A percentile compares a stretch with the other conserved stretches of the same genome.
These are phyloP conservation scores for Aspergillus homomorphus DNA, from an alignment of 495 filamentous ascomycete genomes.

Conservation along the genomic window DNA sequence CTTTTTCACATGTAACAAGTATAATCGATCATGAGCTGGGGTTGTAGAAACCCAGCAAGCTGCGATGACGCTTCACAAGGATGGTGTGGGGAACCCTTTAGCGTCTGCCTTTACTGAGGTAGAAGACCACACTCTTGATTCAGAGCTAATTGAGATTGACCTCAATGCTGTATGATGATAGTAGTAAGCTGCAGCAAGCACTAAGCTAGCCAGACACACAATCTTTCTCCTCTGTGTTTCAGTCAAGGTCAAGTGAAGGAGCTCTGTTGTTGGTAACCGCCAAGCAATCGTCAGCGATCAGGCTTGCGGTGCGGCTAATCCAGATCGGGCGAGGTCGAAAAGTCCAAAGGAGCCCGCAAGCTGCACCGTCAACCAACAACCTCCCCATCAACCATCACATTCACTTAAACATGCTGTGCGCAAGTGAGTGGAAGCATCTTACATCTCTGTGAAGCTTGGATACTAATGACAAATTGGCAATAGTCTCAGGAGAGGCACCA, in stretches of 20 bases:
- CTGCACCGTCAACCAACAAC: conserved; percentile 30
- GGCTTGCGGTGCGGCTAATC: conserved; percentile 34
- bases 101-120: not conserved
- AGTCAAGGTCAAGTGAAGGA: not conserved
- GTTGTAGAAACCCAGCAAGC: not conserved
- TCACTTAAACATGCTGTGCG: conserved; percentile 61
- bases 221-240: too few species aligned
- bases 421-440: conserved; percentile 53
- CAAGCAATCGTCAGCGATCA: conserved; percentile 22
- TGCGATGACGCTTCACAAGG: not conserved
- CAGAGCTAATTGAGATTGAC: too few species aligned
- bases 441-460: not conserved
- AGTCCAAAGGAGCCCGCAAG: conserved; percentile 40
- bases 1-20: not conserved
- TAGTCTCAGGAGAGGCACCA: conserved; percentile 96
- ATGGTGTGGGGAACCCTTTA: not conserved
- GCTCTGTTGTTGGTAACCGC: conserved; percentile 7
- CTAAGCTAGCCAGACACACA: too few species aligned
- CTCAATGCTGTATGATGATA: not conserved
- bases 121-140: too few species aligned
- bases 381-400: conserved; percentile 26
- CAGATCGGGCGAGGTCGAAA: conserved; percentile 39
- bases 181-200: too few species aligned
- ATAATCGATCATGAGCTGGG: not conserved
- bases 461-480: conserved; percentile 24